phyloP scores from a whole-genome alignment of 805 yeast species.

The Teunomyces lycoperdinae region DNA sequence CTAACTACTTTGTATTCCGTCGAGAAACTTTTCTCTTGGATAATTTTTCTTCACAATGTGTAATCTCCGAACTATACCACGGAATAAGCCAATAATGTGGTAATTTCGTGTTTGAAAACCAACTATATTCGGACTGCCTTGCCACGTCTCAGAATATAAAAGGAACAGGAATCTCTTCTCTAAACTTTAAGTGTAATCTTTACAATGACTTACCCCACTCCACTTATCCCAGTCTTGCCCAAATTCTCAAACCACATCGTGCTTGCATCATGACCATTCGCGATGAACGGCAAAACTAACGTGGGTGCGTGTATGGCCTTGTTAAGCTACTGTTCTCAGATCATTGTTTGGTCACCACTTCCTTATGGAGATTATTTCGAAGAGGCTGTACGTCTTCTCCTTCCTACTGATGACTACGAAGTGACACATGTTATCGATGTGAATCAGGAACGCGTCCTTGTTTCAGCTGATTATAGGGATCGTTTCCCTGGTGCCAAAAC shows the following conservation, averaged over 20 bases:
- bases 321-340: slow-evolving; percentile 21
- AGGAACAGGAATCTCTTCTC: too few species aligned
- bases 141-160: too few species aligned
- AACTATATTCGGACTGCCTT: too few species aligned
- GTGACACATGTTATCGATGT: slow-evolving; percentile 13
- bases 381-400: slow-evolving; percentile 11
- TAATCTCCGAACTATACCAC: too few species aligned
- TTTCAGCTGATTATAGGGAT: slow-evolving; percentile 9
- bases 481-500: slow-evolving; percentile 13
- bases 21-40: too few species aligned
- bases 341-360: slow-evolving; percentile 16
- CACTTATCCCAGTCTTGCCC: slow-evolving; percentile 27
- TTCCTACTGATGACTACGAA: slow-evolving; percentile 6
- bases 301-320: slow-evolving; percentile 42
- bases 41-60: too few species aligned
- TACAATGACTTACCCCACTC: slow-evolving; percentile 29
- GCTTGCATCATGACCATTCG: slow-evolving; percentile 30
- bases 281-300: slow-evolving; percentile 24
- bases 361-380: slow-evolving; percentile 12
- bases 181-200: too few species aligned
- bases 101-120: too few species aligned
- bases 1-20: too few species aligned
- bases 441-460: slow-evolving; percentile 13
- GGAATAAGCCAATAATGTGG: too few species aligned
- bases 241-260: slow-evolving; percentile 30